Evolutionary conservation across 768 basidiomycete genomes (phyloP).

Genomic region (Suillus weaverae): DNA sequence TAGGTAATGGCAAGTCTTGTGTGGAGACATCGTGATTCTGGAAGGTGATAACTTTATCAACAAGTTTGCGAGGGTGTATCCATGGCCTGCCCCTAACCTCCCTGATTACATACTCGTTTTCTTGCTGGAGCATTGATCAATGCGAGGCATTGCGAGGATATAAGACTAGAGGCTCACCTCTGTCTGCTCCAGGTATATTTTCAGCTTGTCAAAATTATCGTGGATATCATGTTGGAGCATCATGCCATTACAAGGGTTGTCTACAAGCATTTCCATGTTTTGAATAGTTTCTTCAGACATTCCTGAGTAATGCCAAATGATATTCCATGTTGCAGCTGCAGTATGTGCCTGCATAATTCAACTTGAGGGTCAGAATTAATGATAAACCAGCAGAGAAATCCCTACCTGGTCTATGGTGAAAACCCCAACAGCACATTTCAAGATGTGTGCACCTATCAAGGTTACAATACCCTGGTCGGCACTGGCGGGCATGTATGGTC

Average conservation of each 20-base stretch:
- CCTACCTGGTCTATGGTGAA: neutral
- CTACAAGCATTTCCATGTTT: neutral
- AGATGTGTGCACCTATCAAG: neutral
- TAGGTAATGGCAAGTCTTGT: neutral
- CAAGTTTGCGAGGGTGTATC: neutral
- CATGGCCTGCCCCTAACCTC: neutral
- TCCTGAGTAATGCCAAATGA: neutral
- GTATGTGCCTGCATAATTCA: neutral
- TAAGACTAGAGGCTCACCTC: neutral
- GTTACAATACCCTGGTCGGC: neutral
- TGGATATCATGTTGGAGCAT: neutral
- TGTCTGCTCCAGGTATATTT: neutral
- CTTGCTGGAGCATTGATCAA: neutral
- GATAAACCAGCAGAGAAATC: neutral
- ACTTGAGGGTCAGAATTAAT: neutral
- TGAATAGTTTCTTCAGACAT: neutral
- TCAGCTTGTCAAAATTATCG: neutral
- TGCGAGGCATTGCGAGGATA: neutral
- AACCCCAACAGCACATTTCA: neutral
- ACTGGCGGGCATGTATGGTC: neutral
- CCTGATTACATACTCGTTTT: neutral
- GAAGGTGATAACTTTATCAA: neutral
- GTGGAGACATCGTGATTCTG: neutral
- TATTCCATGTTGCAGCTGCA: neutral
- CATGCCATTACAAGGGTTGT: neutral